phyloP scores from a whole-genome alignment of 2,329 filamentous ascomycete species.

The Ceratocystis smalleyi region DNA sequence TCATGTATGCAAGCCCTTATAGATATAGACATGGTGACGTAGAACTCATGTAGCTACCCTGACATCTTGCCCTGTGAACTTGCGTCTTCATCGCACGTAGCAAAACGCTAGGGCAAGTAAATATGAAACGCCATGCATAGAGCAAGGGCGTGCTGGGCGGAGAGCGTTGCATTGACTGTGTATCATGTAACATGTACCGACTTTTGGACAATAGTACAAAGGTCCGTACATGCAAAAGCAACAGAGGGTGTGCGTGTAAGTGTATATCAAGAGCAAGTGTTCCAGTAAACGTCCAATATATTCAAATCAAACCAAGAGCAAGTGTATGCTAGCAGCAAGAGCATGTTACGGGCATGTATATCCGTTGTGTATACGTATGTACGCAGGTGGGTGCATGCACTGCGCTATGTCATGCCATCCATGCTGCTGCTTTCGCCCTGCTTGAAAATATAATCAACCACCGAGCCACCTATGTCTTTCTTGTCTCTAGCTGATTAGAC shows the following conservation, averaged over 20 bases:
- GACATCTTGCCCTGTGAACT: background rate
- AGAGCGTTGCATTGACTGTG: background rate
- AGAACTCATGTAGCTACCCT: too few species aligned
- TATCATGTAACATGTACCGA: slow-evolving; percentile 1
- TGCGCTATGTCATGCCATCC: background rate
- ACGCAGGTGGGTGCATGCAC: background rate
- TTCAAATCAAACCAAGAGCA: background rate
- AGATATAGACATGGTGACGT: too few species aligned
- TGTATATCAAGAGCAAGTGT: background rate
- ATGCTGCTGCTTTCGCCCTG: background rate
- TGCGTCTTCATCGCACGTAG: background rate
- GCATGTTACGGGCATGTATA: background rate
- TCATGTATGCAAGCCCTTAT: too few species aligned
- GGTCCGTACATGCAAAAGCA: background rate
- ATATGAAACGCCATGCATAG: background rate
- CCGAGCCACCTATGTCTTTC: too few species aligned
- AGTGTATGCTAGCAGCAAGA: background rate
- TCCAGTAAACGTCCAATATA: too few species aligned
- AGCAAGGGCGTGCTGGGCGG: background rate
- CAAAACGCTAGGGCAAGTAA: background rate
- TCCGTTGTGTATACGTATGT: background rate
- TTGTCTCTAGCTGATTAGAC: too few species aligned
- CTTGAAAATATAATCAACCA: background rate
- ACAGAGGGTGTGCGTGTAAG: background rate
- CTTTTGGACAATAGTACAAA: slow-evolving; percentile 2